Base-by-base conservation (phyloP, 202 grass and related monocot genomes). In the Brachypodium distachyon region DNA sequence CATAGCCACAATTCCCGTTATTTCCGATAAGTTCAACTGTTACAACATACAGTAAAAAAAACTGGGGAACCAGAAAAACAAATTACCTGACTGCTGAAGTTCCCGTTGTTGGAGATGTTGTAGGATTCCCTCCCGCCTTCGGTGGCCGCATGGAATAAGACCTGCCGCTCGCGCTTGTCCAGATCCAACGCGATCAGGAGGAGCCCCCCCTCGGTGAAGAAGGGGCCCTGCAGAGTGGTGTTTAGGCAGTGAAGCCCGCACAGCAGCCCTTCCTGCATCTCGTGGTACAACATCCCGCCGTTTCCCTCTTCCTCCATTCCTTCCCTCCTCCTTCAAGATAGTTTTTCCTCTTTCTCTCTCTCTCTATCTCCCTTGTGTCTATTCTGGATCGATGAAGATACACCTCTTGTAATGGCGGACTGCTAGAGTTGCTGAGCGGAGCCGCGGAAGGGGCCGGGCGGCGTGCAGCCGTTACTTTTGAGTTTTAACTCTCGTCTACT, bases 171-270 rank as follows among this genome's bases (percentile, higher is more conserved):
- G 49, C 61, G 73, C 6, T 31, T 48, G 23, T 90, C 82, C 41
- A 90, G 82, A 56, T 90, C 87, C n/a, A n/a, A n/a, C n/a, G n/a
- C n/a, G n/a, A n/a, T n/a, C n/a, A n/a, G n/a, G n/a, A n/a, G n/a
- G n/a, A 65, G 85, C 50, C 77, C 86, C 87, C 18, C 78, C n/a
- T n/a, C n/a, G n/a, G n/a, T 85, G 82, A 90, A 90, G 72, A 85
- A 90, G 58, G 87, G 87, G 3, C 82, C 87, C 70, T 86, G 82
- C 38, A 90, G 57, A 44, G 71, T 82, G 34, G 87, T 78, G 59
- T 90, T 90, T 10, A 90, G 82, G 82, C 87, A 85, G 78, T 90
- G 87, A 42, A 90, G 72, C 55, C 82, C 87, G 74, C 87, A 85
- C 1, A 83, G 70, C 82, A 74, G 85, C 26, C 55, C 66, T 19